phyloP scores from a whole-genome alignment of 768 basidiomycete species.

The Mycena vitilis region DNA sequence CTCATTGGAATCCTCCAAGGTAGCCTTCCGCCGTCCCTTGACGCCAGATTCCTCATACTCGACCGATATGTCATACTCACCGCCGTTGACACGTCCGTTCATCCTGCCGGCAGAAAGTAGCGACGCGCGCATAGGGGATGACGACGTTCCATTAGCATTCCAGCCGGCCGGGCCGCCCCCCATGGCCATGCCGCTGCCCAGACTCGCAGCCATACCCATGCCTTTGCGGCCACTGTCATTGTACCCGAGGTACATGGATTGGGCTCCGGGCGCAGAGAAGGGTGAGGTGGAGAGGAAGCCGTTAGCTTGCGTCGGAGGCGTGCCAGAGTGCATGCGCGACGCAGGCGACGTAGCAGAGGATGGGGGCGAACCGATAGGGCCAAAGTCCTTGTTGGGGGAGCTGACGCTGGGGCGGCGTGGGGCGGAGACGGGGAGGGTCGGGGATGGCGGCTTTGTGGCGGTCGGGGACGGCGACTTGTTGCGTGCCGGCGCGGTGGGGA shows the following conservation, averaged over 20 bases:
- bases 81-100: slow-evolving; percentile 16
- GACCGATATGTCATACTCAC: slow-evolving; percentile 50
- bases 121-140: slow-evolving; percentile 27
- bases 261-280: slow-evolving; percentile 80
- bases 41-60: slow-evolving; percentile 53
- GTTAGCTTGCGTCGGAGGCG: slow-evolving; percentile 43
- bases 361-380: slow-evolving; percentile 88
- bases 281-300: slow-evolving; percentile 71
- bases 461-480: slow-evolving; percentile 42
- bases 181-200: slow-evolving; percentile 54
- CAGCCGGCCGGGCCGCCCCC: slow-evolving; percentile 57
- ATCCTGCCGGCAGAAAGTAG: slow-evolving; percentile 34
- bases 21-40: slow-evolving; percentile 32
- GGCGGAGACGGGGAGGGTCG: slow-evolving; percentile 67
- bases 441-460: slow-evolving; percentile 49
- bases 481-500: slow-evolving; percentile 58
- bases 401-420: slow-evolving; percentile 61
- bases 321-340: slow-evolving; percentile 44
- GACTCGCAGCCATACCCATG: slow-evolving; percentile 50
- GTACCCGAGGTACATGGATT: slow-evolving; percentile 63
- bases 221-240: slow-evolving; percentile 45
- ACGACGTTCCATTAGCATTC: slow-evolving; percentile 36
- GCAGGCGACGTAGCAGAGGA: slow-evolving; percentile 45
- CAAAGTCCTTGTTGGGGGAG: slow-evolving; percentile 67
- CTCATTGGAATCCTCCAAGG: slow-evolving; percentile 65